Evolutionary conservation across 345 rosid genomes (phyloP).

Genomic region (Cardiospermum halicacabum): DNA sequence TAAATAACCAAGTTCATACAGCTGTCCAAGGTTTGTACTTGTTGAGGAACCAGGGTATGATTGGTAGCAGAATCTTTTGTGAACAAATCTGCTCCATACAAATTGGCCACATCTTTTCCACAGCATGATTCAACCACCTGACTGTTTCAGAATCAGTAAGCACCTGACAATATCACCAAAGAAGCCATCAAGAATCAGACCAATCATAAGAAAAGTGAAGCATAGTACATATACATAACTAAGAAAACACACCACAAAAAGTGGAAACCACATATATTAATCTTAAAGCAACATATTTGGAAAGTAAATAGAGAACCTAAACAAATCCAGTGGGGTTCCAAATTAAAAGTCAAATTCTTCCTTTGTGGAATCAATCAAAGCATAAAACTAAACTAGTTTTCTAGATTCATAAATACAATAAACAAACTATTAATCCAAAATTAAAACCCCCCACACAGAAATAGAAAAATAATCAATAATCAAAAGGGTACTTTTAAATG

Average conservation of each 20-base stretch:
- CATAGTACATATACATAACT: neutral
- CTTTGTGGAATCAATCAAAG: neutral
- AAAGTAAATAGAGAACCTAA: neutral
- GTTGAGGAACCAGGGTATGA: conserved; percentile 92
- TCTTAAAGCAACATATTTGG: neutral
- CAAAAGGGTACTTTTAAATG: too few species aligned
- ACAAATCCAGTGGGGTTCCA: neutral
- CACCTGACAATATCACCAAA: conserved; percentile 38
- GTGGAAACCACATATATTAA: neutral
- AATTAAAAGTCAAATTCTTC: neutral
- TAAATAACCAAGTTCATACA: conserved; percentile 32
- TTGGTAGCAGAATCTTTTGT: conserved; percentile 86
- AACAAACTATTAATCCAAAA: neutral
- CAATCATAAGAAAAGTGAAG: neutral
- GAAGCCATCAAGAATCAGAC: conserved; percentile 5
- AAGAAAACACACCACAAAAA: neutral
- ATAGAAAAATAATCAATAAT: too few species aligned
- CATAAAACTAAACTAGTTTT: neutral
- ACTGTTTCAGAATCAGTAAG: conserved; percentile 84
- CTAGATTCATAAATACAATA: neutral
- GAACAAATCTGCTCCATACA: conserved; percentile 90
- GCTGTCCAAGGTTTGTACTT: conserved; percentile 99
- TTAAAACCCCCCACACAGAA: too few species aligned
- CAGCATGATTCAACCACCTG: conserved; percentile 83
- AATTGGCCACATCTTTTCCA: conserved; percentile 89